Percentiles rank a stretch among this genome's conserved stretches.
phyloP scores from a whole-genome alignment of 2,329 filamentous ascomycete genomes.

The Fusarium scirpi region DNA sequence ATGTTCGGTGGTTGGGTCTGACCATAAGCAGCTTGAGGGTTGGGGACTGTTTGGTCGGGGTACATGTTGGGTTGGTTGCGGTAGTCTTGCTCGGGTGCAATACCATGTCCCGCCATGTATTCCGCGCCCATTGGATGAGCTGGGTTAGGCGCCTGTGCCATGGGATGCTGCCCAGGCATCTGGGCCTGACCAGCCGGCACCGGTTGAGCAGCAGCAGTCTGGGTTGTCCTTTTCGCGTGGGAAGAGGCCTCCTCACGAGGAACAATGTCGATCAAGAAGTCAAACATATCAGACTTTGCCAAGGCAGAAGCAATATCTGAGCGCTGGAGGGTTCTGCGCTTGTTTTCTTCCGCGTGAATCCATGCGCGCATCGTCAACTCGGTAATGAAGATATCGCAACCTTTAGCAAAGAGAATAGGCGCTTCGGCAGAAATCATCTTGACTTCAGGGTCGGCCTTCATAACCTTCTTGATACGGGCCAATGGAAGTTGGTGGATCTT shows the following conservation, averaged over 20 bases:
- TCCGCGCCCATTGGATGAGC: constrained; percentile 71
- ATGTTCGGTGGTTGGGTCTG: constrained; percentile 78
- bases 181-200: constrained; percentile 63
- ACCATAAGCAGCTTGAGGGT: constrained; percentile 77
- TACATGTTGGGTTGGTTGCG: constrained; percentile 86
- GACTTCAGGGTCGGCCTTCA: constrained; percentile 99
- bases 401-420: constrained; percentile 97
- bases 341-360: constrained; percentile 99
- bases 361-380: constrained; percentile 99
- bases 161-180: constrained; percentile 65
- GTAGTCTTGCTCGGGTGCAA: constrained; percentile 81
- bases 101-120: constrained; percentile 73
- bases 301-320: constrained; percentile 97
- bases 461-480: constrained; percentile 99
- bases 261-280: constrained; percentile 99
- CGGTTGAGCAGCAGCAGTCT: constrained; percentile 58
- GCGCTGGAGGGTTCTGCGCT: constrained; percentile 91
- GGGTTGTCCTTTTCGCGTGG: constrained; percentile 80
- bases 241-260: constrained; percentile 92
- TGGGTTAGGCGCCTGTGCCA: constrained; percentile 68
- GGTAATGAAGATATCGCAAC: constrained; percentile 98
- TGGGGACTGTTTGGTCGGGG: constrained; percentile 79
- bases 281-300: constrained; percentile 99
- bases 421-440: constrained; percentile 99
- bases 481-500: constrained; percentile 97